Percentiles rank a stretch among this genome's conserved stretches.
phyloP scores from a whole-genome alignment of 225 moss, liverwort and hornwort genomes.

The Sphagnum tenellum region DNA sequence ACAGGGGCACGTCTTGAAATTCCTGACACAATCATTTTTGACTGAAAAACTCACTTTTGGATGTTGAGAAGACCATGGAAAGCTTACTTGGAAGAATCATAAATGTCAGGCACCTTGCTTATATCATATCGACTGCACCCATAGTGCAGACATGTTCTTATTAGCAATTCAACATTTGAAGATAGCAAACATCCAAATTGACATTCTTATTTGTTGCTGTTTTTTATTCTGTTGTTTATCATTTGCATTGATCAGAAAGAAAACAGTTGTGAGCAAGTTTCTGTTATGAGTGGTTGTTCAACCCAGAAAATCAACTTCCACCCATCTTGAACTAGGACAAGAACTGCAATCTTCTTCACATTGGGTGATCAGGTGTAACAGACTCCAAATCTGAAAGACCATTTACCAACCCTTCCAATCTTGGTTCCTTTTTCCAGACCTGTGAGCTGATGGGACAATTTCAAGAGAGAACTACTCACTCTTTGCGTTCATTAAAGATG shows the following conservation, averaged over 20 bases:
- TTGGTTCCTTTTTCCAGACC: not conserved
- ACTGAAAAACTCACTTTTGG: too few species aligned
- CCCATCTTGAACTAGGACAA: too few species aligned
- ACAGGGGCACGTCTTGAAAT: too few species aligned
- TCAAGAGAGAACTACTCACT: slow-evolving; percentile 30
- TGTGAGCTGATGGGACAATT: slow-evolving; percentile 7
- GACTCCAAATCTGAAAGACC: not conserved
- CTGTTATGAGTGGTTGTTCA: too few species aligned
- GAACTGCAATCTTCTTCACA: too few species aligned
- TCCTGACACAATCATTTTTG: too few species aligned
- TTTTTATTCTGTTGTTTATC: not conserved
- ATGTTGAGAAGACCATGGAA: not conserved
- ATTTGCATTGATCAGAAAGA: not conserved
- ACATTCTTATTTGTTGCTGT: too few species aligned
- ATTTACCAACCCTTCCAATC: not conserved
- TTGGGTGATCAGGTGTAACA: too few species aligned
- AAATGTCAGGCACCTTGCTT: slow-evolving; percentile 99
- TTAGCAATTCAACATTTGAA: too few species aligned
- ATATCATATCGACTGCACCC: slow-evolving; percentile 90
- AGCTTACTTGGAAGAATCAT: slow-evolving; percentile 95
- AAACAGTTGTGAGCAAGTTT: too few species aligned
- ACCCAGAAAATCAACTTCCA: too few species aligned
- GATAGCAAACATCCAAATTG: too few species aligned
- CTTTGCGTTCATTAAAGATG: slow-evolving; percentile 91
- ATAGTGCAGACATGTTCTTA: not conserved